These are phyloP conservation scores for Hymenoscyphus scutula DNA, from an alignment of 2,329 filamentous ascomycete species.

Conservation along the genomic window DNA sequence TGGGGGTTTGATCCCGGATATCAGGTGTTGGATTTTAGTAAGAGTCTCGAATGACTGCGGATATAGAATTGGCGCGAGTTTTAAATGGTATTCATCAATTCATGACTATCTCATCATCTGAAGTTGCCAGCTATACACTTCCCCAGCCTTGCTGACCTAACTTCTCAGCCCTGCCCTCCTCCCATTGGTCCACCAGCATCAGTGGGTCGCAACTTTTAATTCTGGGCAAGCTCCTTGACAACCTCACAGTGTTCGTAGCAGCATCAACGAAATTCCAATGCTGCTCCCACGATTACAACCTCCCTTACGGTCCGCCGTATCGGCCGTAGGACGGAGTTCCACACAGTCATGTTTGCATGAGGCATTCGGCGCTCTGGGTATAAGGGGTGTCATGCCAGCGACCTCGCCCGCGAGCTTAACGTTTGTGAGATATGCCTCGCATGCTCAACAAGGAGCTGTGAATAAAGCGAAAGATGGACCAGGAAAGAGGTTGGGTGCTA, in stretches of 20 bases:
- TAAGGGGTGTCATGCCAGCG: constrained; percentile 6
- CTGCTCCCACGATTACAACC: constrained; percentile 45
- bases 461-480: constrained; percentile 69
- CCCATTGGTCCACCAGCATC: background rate
- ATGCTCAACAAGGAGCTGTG: constrained; percentile 64
- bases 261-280: constrained; percentile 35
- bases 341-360: constrained; percentile 31
- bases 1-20: background rate
- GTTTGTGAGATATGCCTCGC: constrained; percentile 35
- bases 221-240: constrained; percentile 3
- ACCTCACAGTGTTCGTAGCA: constrained; percentile 1
- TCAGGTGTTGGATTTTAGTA: background rate
- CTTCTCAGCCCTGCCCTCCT: background rate
- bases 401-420: constrained; percentile 12
- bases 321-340: constrained; percentile 30
- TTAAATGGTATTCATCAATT: too few relatives aligned
- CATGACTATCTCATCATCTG: too few relatives aligned
- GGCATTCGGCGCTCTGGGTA: constrained; percentile 30
- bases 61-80: background rate
- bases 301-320: constrained; percentile 42
- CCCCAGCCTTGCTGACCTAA: background rate
- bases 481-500: constrained; percentile 89
- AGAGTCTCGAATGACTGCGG: background rate
- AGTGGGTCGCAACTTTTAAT: background rate
- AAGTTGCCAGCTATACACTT: constrained; percentile 4